These are phyloP conservation scores for Phytophthora agathidicida DNA, from an alignment of 352 stramenopile species.

Conservation along the genomic window DNA sequence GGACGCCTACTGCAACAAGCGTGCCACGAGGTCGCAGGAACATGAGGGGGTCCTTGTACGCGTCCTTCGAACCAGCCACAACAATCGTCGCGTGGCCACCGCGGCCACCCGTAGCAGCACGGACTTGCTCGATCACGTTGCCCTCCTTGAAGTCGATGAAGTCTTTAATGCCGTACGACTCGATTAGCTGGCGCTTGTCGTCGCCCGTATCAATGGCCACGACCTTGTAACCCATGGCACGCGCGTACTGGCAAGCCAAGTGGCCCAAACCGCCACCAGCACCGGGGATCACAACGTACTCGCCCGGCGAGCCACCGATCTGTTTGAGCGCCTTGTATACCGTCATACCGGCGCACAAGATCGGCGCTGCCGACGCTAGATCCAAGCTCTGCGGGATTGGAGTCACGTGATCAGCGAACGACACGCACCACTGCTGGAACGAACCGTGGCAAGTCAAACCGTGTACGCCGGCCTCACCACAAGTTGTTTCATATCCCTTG, in stretches of 20 bases:
- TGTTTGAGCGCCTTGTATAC: constrained; percentile 84
- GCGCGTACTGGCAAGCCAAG: constrained; percentile 78
- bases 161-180: constrained; percentile 65
- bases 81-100: constrained; percentile 77
- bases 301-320: constrained; percentile 47
- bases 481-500: constrained; percentile 57
- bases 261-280: constrained; percentile 83
- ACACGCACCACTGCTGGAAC: constrained; percentile 71
- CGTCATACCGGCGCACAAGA: constrained; percentile 90
- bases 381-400: constrained; percentile 64
- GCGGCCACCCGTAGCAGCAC: constrained; percentile 44
- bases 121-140: constrained; percentile 51
- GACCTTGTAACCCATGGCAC: constrained; percentile 72
- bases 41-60: constrained; percentile 59
- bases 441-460: constrained; percentile 49
- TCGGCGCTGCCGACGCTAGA: constrained; percentile 50
- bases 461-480: constrained; percentile 33
- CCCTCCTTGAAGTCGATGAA: constrained; percentile 80
- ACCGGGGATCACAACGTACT: constrained; percentile 70
- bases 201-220: constrained; percentile 74
- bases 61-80: constrained; percentile 61
- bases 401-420: constrained; percentile 78
- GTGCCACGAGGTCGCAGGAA: constrained; percentile 73
- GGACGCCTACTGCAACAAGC: constrained; percentile 74
- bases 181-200: constrained; percentile 67